A percentile compares a stretch with the other conserved stretches of the same genome.
Evolutionary conservation across 2,329 filamentous ascomycete genomes (phyloP).

Genomic region (Fusarium coicis): DNA sequence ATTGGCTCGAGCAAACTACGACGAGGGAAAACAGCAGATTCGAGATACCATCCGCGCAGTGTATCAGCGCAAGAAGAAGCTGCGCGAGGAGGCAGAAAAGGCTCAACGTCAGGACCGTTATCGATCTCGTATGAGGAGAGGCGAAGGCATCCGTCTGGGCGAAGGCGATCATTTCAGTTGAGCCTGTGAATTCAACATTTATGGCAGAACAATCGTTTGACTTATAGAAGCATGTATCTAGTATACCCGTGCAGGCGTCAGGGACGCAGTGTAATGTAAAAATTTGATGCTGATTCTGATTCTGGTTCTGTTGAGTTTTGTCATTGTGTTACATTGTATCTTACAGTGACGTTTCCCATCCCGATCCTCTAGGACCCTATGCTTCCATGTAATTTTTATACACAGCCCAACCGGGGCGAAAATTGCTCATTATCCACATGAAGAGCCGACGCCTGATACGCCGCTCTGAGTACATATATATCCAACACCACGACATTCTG

Average conservation of each 20-base stretch:
- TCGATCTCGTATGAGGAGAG: conserved; percentile 60
- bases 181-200: conserved; percentile 10
- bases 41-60: conserved; percentile 84
- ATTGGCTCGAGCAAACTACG: conserved; percentile 87
- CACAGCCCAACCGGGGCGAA: conserved; percentile 45
- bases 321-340: conserved; percentile 54
- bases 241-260: conserved; percentile 30
- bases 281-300: conserved; percentile 34
- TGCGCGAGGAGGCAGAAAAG: conserved; percentile 65
- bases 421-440: conserved; percentile 44
- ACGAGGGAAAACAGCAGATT: conserved; percentile 82
- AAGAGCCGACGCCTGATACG: conserved; percentile 33
- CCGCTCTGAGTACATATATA: conserved; percentile 36
- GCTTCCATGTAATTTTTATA: conserved; percentile 47
- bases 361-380: conserved; percentile 37
- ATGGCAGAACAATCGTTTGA: conserved; percentile 3
- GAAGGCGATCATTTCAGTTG: conserved; percentile 74
- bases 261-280: conserved; percentile 29
- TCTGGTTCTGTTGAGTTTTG: conserved; percentile 41
- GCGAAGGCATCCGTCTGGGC: conserved; percentile 66
- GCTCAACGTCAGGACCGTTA: conserved; percentile 53
- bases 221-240: conserved; percentile 21
- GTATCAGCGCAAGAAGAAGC: conserved; percentile 88
- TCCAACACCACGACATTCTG: conserved; percentile 12
- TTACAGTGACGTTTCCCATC: conserved; percentile 50